Evolutionary conservation across 1,284 basidiomycete genomes (phyloP).

Genomic region (Rhodotorula sp.): DNA sequence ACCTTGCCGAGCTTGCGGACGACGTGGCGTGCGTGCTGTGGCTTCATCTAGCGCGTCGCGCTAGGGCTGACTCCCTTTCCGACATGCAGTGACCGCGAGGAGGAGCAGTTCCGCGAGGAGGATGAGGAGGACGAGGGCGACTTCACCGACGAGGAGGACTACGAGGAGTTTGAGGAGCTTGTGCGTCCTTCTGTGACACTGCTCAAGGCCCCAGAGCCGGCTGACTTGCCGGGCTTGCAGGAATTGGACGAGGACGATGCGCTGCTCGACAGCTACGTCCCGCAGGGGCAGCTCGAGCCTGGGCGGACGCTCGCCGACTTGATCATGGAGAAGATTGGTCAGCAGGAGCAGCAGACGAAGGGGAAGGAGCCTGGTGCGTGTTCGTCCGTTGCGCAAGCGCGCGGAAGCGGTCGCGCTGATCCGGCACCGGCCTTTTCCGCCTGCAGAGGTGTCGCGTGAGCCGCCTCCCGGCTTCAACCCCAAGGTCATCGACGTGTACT

Average conservation of each 20-base stretch:
- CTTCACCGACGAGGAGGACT: slow-evolving; percentile 54
- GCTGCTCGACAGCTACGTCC: slow-evolving; percentile 76
- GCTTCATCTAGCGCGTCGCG: not conserved
- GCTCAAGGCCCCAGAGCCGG: not conserved
- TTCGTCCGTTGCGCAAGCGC: not conserved
- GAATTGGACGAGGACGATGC: slow-evolving; percentile 80
- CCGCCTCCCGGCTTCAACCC: slow-evolving; percentile 91
- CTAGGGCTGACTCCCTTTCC: not conserved
- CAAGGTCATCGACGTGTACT: slow-evolving; percentile 93
- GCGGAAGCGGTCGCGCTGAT: too few relatives aligned
- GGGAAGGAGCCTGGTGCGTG: slow-evolving; percentile 49
- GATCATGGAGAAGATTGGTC: slow-evolving; percentile 85
- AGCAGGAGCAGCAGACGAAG: slow-evolving; percentile 58
- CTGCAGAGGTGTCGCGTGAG: slow-evolving; percentile 61
- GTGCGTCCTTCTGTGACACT: slow-evolving; percentile 46
- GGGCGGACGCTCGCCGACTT: slow-evolving; percentile 89
- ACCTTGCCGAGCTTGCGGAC: slow-evolving; percentile 29
- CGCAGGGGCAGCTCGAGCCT: slow-evolving; percentile 57
- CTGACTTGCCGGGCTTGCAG: slow-evolving; percentile 53
- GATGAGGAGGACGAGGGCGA: slow-evolving; percentile 39
- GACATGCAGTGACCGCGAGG: slow-evolving; percentile 11
- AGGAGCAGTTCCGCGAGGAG: slow-evolving; percentile 46
- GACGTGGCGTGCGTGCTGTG: slow-evolving; percentile 24
- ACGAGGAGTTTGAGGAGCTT: slow-evolving; percentile 59
- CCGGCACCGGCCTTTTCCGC: not conserved